Percentiles rank a stretch among this genome's conserved stretches.
Evolutionary conservation across 257 asterid species (phyloP).

Genomic region (Ilex aquifolium): DNA sequence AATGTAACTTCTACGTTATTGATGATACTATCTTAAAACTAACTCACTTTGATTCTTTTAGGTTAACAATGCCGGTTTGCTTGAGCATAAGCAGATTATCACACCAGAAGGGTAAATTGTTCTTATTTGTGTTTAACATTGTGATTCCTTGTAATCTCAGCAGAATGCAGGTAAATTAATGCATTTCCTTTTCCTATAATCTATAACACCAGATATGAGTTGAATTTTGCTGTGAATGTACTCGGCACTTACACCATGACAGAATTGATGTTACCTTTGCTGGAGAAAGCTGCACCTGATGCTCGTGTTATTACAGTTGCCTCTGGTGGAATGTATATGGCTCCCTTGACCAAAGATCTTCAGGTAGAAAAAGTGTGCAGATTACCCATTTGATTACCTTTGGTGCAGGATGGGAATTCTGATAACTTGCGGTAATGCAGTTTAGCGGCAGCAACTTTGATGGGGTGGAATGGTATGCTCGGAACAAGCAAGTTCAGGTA

Average conservation of each 20-base stretch:
- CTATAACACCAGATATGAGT: constrained; percentile 49
- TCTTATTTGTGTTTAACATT: constrained; percentile 7
- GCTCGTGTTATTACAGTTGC: constrained; percentile 94
- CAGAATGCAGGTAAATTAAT: no score
- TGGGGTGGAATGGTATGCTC: constrained; percentile 83
- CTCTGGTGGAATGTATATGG: constrained; percentile 94
- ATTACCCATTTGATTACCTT: not conserved
- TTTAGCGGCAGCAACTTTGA: constrained; percentile 47
- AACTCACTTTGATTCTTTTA: constrained; percentile 14
- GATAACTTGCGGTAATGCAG: constrained; percentile 33
- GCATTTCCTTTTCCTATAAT: not conserved
- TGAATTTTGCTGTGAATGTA: constrained; percentile 83
- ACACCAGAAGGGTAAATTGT: constrained; percentile 76
- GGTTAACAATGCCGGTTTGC: constrained; percentile 94
- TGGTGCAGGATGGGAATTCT: constrained; percentile 1
- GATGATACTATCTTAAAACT: not conserved
- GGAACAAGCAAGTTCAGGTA: constrained; percentile 93
- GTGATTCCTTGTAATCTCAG: not conserved
- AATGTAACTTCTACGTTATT: no score
- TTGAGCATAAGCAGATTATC: constrained; percentile 48
- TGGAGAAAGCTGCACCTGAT: constrained; percentile 88
- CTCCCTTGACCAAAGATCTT: constrained; percentile 68
- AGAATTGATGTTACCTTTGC: constrained; percentile 67
- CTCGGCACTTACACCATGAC: constrained; percentile 81
- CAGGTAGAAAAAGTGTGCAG: constrained; percentile 32